A percentile compares a stretch with the other conserved stretches of the same genome.
Evolutionary conservation across 2,329 filamentous ascomycete genomes (phyloP).

Genomic region (Exophiala calicioides): DNA sequence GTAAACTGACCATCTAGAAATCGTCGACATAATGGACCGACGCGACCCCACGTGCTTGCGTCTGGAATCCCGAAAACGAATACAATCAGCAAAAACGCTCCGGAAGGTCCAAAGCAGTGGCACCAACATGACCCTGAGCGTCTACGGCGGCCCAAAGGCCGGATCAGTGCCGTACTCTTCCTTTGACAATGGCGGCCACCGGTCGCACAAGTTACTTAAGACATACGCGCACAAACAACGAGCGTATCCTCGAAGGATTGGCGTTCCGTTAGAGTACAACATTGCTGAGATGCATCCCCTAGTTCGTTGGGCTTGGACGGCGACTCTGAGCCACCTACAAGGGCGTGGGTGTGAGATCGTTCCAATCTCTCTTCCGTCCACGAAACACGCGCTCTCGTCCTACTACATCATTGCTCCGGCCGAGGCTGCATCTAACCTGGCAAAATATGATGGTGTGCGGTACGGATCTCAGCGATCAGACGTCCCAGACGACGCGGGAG

Average conservation of each 20-base stretch:
- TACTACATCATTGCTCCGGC: slow-evolving; percentile 96
- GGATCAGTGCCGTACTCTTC: no score
- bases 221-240: slow-evolving; percentile 4
- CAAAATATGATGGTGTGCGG: slow-evolving; percentile 95
- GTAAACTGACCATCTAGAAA: slow-evolving; percentile 45
- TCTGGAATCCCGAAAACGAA: slow-evolving; percentile 50
- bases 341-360: slow-evolving; percentile 69
- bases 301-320: slow-evolving; percentile 70
- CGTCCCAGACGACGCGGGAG: slow-evolving; percentile 55
- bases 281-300: slow-evolving; percentile 72
- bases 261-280: slow-evolving; percentile 77
- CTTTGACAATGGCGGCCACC: no score
- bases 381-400: slow-evolving; percentile 79
- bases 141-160: no score
- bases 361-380: slow-evolving; percentile 78
- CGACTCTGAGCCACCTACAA: slow-evolving; percentile 61
- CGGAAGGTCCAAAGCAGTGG: slow-evolving; percentile 5
- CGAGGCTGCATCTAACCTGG: slow-evolving; percentile 92
- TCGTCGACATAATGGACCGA: slow-evolving; percentile 62
- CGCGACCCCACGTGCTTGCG: slow-evolving; percentile 75
- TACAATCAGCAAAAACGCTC: slow-evolving; percentile 17
- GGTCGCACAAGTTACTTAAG: no score
- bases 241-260: slow-evolving; percentile 49
- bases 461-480: slow-evolving; percentile 67
- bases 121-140: slow-evolving; percentile 12